phyloP scores from a whole-genome alignment of 1,284 basidiomycete species.

The Ustilago vetiveriae region DNA sequence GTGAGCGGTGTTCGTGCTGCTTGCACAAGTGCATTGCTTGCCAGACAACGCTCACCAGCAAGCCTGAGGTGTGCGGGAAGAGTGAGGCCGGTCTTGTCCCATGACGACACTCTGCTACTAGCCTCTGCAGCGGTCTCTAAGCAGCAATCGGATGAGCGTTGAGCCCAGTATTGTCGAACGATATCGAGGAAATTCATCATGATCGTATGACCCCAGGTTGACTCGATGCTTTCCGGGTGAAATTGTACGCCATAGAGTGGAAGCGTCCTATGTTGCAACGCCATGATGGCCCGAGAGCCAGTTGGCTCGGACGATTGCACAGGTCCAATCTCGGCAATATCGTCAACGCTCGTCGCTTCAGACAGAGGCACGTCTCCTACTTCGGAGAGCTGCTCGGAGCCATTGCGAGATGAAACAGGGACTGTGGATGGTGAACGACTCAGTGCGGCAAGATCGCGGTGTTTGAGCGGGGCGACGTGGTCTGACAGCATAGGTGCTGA shows the following conservation, averaged over 20 bases:
- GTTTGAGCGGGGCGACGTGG: constrained; percentile 14
- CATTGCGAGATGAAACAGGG: constrained; percentile 21
- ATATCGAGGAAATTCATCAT: constrained; percentile 58
- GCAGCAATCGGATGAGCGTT: not conserved
- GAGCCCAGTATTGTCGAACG: constrained; percentile 45
- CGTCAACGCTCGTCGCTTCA: constrained; percentile 23
- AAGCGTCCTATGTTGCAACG: constrained; percentile 51
- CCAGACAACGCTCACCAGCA: constrained; percentile 35
- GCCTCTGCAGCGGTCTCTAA: constrained; percentile 6
- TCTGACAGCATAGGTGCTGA: not conserved
- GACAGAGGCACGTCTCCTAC: constrained; percentile 19
- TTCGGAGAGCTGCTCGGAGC: constrained; percentile 31
- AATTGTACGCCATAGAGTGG: constrained; percentile 94
- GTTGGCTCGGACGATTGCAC: not conserved
- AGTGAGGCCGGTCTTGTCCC: constrained; percentile 5
- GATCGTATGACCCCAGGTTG: constrained; percentile 42
- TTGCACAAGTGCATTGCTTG: not conserved
- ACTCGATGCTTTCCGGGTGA: constrained; percentile 76
- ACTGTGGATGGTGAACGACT: constrained; percentile 36
- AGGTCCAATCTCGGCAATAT: constrained; percentile 5
- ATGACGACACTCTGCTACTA: too few species aligned
- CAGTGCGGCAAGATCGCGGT: constrained; percentile 24
- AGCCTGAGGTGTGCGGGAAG: constrained; percentile 23
- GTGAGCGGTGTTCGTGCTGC: not conserved
- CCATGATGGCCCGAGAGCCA: constrained; percentile 50